Evolutionary conservation across 805 yeast species (phyloP).

Genomic region (Candida fluviatilis): DNA sequence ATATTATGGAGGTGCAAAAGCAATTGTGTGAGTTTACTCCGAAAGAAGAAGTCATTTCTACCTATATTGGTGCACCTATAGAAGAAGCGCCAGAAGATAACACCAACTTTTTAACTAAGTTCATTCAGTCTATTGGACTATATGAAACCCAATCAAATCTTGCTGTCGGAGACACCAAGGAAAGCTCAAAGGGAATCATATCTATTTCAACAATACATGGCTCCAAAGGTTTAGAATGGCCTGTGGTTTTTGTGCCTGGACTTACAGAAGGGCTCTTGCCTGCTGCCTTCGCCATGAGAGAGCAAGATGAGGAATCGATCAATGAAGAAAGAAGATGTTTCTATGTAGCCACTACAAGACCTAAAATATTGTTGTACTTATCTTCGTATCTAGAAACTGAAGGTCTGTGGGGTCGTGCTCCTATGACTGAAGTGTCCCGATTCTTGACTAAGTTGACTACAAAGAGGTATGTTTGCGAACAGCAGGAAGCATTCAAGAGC

Average conservation of each 20-base stretch:
- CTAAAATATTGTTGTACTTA: conserved; percentile 54
- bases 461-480: conserved; percentile 6
- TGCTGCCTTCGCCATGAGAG: conserved; percentile 42
- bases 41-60: conserved; percentile 18
- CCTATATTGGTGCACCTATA: conserved; percentile 11
- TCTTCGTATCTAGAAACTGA: conserved; percentile 22
- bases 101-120: conserved; percentile 18
- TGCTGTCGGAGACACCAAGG: conserved; percentile 12
- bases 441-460: conserved; percentile 17
- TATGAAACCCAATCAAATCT: conserved; percentile 25
- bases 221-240: conserved; percentile 95
- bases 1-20: conserved; percentile 36
- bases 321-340: conserved; percentile 82
- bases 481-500: conserved; percentile 16
- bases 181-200: conserved; percentile 19
- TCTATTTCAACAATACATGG: conserved; percentile 82
- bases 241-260: conserved; percentile 80
- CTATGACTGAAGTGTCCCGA: conserved; percentile 21
- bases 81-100: conserved; percentile 11
- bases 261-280: conserved; percentile 66
- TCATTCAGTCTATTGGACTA: conserved; percentile 31
- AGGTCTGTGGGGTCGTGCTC: conserved; percentile 18
- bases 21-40: conserved; percentile 35
- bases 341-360: conserved; percentile 87
- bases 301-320: conserved; percentile 27